Evolutionary conservation across 2,329 filamentous ascomycete species (phyloP).

Genomic region (Lasiodiplodia theobromae): DNA sequence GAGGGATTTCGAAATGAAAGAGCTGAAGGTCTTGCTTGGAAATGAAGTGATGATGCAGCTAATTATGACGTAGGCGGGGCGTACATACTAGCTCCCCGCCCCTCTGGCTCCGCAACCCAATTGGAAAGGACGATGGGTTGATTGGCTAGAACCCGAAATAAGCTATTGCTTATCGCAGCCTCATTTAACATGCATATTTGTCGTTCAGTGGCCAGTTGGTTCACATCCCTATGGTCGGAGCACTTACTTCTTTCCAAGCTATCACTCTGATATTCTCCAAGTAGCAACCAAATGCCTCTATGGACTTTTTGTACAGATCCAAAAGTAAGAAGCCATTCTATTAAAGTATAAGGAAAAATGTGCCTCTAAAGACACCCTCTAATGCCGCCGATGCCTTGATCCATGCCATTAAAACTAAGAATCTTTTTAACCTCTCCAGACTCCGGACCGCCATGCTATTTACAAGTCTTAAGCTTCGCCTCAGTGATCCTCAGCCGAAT

Average conservation of each 20-base stretch:
- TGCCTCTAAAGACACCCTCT: not conserved
- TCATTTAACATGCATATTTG: slow-evolving; percentile 6
- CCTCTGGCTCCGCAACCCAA: slow-evolving; percentile 7
- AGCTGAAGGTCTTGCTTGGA: not conserved
- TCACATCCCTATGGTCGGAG: no score
- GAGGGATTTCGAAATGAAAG: not conserved
- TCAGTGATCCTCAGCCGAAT: not conserved
- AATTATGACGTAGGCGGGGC: slow-evolving; percentile 29
- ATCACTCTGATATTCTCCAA: not conserved
- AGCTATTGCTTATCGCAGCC: not conserved
- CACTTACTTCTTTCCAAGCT: no score
- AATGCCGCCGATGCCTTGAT: not conserved
- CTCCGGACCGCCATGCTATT: slow-evolving; percentile 9
- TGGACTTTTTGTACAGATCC: not conserved
- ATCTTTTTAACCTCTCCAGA: not conserved
- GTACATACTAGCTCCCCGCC: not conserved
- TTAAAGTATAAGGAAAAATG: not conserved
- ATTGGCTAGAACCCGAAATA: not conserved
- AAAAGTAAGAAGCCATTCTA: not conserved
- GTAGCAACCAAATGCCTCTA: not conserved
- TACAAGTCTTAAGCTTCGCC: not conserved
- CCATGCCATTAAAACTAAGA: not conserved
- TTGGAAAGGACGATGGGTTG: not conserved
- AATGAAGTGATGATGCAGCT: slow-evolving; percentile 8
- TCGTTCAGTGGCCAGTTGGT: not conserved